Conservation (phyloP, 2,329 filamentous ascomycete genomes). For the Epichloe baconii region DNA sequence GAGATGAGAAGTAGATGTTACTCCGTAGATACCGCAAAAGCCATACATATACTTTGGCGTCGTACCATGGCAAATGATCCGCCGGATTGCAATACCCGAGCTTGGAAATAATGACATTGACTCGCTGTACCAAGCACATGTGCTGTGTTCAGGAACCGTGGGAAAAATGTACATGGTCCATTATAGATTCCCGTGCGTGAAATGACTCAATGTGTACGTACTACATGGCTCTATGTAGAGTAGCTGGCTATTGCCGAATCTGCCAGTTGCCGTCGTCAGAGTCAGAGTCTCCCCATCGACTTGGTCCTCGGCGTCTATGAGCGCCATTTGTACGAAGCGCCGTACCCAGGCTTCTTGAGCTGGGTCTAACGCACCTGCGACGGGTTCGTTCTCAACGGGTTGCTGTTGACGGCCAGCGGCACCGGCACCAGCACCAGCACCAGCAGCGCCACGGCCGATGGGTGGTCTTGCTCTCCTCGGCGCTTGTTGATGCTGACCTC, state of each 20-base stretch:
- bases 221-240: no score
- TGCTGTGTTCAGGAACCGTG: no score
- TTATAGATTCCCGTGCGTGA: no score
- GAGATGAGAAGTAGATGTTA: no score
- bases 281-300: conserved; percentile 28
- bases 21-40: no score
- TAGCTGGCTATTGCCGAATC: background rate
- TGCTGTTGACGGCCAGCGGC: background rate
- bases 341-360: conserved; percentile 39
- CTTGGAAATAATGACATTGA: no score
- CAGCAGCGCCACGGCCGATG: background rate
- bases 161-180: no score
- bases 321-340: conserved; percentile 39
- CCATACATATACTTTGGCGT: no score
- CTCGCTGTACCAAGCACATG: no score
- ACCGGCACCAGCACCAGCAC: background rate
- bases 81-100: no score
- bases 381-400: conserved; percentile 1
- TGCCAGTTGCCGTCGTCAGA: conserved; percentile 15
- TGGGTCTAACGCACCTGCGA: conserved; percentile 27
- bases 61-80: no score
- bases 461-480: background rate
- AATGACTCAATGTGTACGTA: background rate
- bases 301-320: conserved; percentile 39
- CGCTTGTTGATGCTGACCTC: background rate